Percentiles rank a stretch among this genome's conserved stretches.
Evolutionary conservation across 2,329 filamentous ascomycete species (phyloP).

Genomic region (Aulographum hederae): DNA sequence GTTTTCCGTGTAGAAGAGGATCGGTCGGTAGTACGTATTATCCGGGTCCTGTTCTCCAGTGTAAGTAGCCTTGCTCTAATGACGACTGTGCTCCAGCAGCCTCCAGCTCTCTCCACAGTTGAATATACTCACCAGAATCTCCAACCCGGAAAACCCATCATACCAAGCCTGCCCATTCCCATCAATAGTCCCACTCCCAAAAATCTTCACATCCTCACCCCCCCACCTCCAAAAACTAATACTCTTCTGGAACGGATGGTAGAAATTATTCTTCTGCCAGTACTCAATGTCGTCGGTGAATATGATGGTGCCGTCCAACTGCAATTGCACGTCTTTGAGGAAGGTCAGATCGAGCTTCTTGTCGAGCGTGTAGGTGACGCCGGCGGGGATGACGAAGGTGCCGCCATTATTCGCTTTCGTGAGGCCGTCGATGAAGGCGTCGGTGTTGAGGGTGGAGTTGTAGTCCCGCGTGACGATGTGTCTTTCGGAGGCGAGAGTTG

Average conservation of each 20-base stretch:
- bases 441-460: constrained; percentile 37
- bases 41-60: constrained; percentile 26
- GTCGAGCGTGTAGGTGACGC: constrained; percentile 37
- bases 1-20: constrained; percentile 43
- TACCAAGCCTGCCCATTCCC: constrained; percentile 36
- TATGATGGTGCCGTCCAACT: constrained; percentile 38
- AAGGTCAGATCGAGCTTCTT: constrained; percentile 41
- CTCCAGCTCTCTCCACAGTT: no score
- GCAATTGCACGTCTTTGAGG: constrained; percentile 37
- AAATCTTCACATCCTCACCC: constrained; percentile 41
- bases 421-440: constrained; percentile 35
- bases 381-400: constrained; percentile 33
- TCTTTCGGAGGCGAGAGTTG: constrained; percentile 26
- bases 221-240: constrained; percentile 49
- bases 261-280: constrained; percentile 32
- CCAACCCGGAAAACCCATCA: constrained; percentile 26
- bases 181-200: constrained; percentile 36
- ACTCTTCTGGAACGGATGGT: constrained; percentile 32
- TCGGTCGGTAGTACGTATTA: constrained; percentile 39
- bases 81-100: no score
- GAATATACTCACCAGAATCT: constrained; percentile 19
- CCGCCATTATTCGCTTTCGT: constrained; percentile 40
- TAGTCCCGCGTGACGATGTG: constrained; percentile 33
- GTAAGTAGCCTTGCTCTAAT: no score
- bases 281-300: constrained; percentile 29